Evolutionary conservation across 129 eudicot species (phyloP).

Genomic region (Chrysanthemum lavandulifolium): DNA sequence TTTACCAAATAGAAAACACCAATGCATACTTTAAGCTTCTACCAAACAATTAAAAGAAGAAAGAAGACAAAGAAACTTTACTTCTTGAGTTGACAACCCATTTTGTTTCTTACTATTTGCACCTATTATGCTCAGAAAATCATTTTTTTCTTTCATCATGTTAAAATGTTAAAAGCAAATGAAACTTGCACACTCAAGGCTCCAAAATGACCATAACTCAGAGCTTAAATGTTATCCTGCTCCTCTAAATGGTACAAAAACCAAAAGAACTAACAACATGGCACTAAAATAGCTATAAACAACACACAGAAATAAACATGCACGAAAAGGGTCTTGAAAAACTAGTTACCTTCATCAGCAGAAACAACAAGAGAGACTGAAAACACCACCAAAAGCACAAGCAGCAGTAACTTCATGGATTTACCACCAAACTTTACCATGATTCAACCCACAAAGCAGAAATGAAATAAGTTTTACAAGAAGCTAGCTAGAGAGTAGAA

Average conservation of each 20-base stretch:
- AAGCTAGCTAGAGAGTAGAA: conserved; percentile 19
- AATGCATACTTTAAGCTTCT: no score
- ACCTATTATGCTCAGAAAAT: not conserved
- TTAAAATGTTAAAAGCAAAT: not conserved
- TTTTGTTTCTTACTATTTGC: not conserved
- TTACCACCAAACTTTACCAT: conserved; percentile 25
- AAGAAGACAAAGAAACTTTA: conserved; percentile 7
- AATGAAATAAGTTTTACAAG: conserved; percentile 2
- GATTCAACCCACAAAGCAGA: conserved; percentile 16
- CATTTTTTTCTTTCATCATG: not conserved
- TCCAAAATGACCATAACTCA: no score
- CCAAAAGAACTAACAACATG: not conserved
- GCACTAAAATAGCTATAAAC: not conserved
- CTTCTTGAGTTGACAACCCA: conserved; percentile 8
- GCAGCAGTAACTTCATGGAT: conserved; percentile 2
- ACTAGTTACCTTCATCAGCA: conserved; percentile 36
- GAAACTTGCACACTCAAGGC: conserved; percentile 5
- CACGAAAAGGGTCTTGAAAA: conserved; percentile 6
- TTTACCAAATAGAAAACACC: no score
- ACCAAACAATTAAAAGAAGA: not conserved
- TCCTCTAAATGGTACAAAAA: not conserved
- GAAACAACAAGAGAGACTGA: conserved; percentile 23
- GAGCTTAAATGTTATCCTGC: not conserved
- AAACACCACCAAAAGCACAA: conserved; percentile 5
- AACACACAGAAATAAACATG: not conserved